These are phyloP conservation scores for Tuber indicum DNA, from an alignment of 495 filamentous ascomycete genomes.

Conservation along the genomic window DNA sequence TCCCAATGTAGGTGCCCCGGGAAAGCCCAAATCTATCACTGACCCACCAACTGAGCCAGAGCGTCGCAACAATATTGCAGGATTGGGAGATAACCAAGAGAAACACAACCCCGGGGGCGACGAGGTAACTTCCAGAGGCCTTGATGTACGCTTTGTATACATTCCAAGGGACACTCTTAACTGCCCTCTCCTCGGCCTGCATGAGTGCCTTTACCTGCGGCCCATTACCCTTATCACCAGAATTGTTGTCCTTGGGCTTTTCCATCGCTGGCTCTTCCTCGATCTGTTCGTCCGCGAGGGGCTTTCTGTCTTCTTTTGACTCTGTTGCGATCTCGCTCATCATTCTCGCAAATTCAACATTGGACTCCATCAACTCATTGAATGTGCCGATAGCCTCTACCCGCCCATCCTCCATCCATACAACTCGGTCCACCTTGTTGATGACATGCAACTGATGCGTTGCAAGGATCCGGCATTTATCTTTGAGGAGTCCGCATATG, in stretches of 20 bases:
- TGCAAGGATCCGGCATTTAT: slow-evolving; percentile 83
- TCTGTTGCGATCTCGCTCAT: slow-evolving; percentile 79
- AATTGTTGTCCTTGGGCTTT: slow-evolving; percentile 50
- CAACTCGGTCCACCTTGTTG: slow-evolving; percentile 78
- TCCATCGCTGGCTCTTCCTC: slow-evolving; percentile 43
- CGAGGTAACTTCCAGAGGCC: slow-evolving; percentile 70
- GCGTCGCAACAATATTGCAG: slow-evolving; percentile 73
- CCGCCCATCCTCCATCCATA: slow-evolving; percentile 81
- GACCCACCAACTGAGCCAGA: slow-evolving; percentile 95
- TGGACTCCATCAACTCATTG: slow-evolving; percentile 70
- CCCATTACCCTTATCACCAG: slow-evolving; percentile 25
- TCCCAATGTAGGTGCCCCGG: slow-evolving; percentile 71
- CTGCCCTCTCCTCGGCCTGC: slow-evolving; percentile 82
- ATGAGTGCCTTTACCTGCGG: slow-evolving; percentile 66
- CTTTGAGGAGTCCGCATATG: slow-evolving; percentile 78
- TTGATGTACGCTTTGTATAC: slow-evolving; percentile 75
- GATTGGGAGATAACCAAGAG: slow-evolving; percentile 67
- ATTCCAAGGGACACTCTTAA: slow-evolving; percentile 72
- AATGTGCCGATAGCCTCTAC: slow-evolving; percentile 83
- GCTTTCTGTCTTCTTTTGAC: slow-evolving; percentile 50
- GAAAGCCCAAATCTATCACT: slow-evolving; percentile 57
- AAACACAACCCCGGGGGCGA: slow-evolving; percentile 57
- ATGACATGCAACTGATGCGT: slow-evolving; percentile 94
- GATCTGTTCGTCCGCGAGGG: slow-evolving; percentile 35
- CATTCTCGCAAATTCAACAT: slow-evolving; percentile 66